A percentile compares a stretch with the other conserved stretches of the same genome.
Evolutionary conservation across 2,329 filamentous ascomycete species (phyloP).

Genomic region (Curvularia sp.): DNA sequence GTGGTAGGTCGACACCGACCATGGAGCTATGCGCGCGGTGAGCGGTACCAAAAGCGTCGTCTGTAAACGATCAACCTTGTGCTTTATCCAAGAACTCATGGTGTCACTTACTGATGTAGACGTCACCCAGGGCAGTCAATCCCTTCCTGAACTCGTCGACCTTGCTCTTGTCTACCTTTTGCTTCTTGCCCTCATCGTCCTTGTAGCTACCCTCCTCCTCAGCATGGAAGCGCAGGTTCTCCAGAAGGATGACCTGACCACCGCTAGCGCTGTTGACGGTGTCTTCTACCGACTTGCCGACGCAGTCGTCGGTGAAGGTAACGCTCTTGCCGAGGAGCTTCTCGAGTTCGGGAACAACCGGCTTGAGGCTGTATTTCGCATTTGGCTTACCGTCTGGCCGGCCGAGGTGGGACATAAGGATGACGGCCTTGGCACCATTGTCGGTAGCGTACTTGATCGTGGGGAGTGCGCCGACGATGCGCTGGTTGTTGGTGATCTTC

Average conservation of each 20-base stretch:
- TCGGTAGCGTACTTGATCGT: constrained; percentile 95
- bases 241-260: constrained; percentile 86
- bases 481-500: constrained; percentile 97
- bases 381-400: constrained; percentile 90
- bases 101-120: constrained; percentile 83
- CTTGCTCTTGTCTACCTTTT: constrained; percentile 93
- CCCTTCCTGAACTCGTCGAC: constrained; percentile 95
- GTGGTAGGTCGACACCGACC: constrained; percentile 94
- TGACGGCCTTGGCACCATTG: constrained; percentile 86
- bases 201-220: constrained; percentile 98
- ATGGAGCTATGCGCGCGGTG: constrained; percentile 99
- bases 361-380: constrained; percentile 92
- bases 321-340: constrained; percentile 86
- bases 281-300: constrained; percentile 88
- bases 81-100: background rate
- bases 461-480: constrained; percentile 92
- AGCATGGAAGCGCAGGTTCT: constrained; percentile 98
- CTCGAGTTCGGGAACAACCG: constrained; percentile 89
- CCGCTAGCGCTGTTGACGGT: constrained; percentile 81
- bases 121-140: constrained; percentile 89
- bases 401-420: constrained; percentile 98
- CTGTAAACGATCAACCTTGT: constrained; percentile 56
- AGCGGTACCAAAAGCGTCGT: constrained; percentile 97
- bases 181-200: constrained; percentile 94
- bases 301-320: constrained; percentile 87